Percentiles rank a stretch among this genome's conserved stretches.
Conservation (phyloP, 768 basidiomycete genomes). For the Leccinum longicurvipes region DNA sequence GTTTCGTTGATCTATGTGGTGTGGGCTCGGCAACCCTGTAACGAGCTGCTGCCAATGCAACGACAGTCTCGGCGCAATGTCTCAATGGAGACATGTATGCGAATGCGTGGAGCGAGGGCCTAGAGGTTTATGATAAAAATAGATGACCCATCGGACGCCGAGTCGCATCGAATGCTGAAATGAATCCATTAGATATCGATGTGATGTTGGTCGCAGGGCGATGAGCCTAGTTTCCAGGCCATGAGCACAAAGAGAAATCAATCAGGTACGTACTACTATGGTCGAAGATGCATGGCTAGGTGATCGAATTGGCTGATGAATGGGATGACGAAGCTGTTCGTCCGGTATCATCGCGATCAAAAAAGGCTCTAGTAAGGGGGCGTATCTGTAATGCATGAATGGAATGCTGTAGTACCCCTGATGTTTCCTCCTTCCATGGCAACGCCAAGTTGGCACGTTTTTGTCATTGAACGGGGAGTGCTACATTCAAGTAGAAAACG, state of each 20-base stretch:
- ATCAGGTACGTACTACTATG: not conserved
- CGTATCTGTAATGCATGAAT: not conserved
- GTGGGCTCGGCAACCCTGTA: no score
- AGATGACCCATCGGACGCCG: not conserved
- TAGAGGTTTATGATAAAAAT: not conserved
- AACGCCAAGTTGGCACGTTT: not conserved
- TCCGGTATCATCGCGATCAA: slow-evolving; percentile 6
- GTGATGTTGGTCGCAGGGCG: not conserved
- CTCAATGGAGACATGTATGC: slow-evolving; percentile 4
- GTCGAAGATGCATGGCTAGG: not conserved
- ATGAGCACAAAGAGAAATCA: not conserved
- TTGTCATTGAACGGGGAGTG: not conserved
- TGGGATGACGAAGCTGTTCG: not conserved
- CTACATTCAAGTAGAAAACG: not conserved
- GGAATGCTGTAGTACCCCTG: not conserved
- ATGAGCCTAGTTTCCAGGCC: not conserved
- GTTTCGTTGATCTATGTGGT: no score
- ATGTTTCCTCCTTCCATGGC: not conserved
- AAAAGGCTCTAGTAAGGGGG: not conserved
- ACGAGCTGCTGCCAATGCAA: not conserved
- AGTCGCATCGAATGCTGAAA: not conserved
- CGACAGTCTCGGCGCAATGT: not conserved
- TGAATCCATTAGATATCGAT: not conserved
- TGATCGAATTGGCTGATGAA: not conserved
- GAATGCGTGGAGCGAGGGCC: not conserved